phyloP scores from a whole-genome alignment of 352 stramenopile genomes.

The Phytophthora lateralis region DNA sequence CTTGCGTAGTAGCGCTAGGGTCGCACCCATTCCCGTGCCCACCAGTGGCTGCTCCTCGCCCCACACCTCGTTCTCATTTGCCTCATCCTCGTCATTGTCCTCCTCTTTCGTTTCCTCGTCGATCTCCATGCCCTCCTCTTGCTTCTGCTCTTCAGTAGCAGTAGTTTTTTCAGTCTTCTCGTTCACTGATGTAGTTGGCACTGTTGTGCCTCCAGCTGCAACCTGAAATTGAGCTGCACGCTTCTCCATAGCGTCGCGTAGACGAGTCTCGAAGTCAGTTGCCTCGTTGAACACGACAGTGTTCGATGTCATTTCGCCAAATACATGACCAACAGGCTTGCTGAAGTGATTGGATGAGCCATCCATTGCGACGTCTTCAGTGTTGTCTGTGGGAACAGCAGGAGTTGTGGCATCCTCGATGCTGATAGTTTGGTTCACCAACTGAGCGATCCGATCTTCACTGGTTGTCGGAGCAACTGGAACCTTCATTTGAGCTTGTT shows the following conservation, averaged over 20 bases:
- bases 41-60: slow-evolving; percentile 88
- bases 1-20: slow-evolving; percentile 92
- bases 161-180: slow-evolving; percentile 10
- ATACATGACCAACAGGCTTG: slow-evolving; percentile 60
- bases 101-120: slow-evolving; percentile 39
- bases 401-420: slow-evolving; percentile 23
- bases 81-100: slow-evolving; percentile 53
- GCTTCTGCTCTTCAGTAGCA: slow-evolving; percentile 47
- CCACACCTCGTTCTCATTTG: slow-evolving; percentile 63
- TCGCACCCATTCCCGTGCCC: slow-evolving; percentile 88
- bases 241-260: slow-evolving; percentile 81
- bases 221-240: slow-evolving; percentile 60
- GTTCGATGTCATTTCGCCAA: slow-evolving; percentile 43
- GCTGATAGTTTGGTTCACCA: slow-evolving; percentile 56
- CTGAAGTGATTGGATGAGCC: neutral
- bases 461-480: slow-evolving; percentile 27
- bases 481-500: slow-evolving; percentile 30
- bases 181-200: neutral
- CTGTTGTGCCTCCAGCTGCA: slow-evolving; percentile 4
- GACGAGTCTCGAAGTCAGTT: slow-evolving; percentile 80
- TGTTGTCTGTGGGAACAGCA: slow-evolving; percentile 19
- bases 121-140: slow-evolving; percentile 23
- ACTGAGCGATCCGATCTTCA: slow-evolving; percentile 66
- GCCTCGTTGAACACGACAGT: slow-evolving; percentile 85
- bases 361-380: slow-evolving; percentile 14